These are phyloP conservation scores for Chernovozyma aurita DNA, from an alignment of 1,139 yeast species.

Conservation along the genomic window DNA sequence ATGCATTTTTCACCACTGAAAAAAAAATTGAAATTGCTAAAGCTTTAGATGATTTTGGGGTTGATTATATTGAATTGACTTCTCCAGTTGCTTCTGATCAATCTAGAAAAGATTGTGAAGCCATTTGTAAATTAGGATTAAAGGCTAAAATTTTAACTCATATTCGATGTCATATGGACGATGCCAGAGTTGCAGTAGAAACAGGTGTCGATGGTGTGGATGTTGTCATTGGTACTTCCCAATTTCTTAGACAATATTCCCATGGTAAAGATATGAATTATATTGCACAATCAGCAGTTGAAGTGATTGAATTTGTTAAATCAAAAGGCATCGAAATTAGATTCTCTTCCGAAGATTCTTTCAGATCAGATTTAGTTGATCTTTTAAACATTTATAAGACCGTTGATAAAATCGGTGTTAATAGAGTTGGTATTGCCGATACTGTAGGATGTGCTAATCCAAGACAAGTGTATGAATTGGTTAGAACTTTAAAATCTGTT, in stretches of 20 bases:
- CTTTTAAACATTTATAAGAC: slow-evolving; percentile 53
- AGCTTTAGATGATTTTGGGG: slow-evolving; percentile 57
- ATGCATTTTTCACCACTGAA: slow-evolving; percentile 52
- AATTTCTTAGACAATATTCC: slow-evolving; percentile 47
- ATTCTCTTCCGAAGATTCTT: slow-evolving; percentile 54
- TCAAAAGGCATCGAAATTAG: slow-evolving; percentile 55
- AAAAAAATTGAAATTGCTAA: slow-evolving; percentile 53
- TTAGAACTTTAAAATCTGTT: slow-evolving; percentile 53
- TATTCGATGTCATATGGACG: slow-evolving; percentile 59
- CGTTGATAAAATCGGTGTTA: slow-evolving; percentile 55
- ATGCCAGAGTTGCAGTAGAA: slow-evolving; percentile 54
- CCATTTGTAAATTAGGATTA: slow-evolving; percentile 53
- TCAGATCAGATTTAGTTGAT: slow-evolving; percentile 55
- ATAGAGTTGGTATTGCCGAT: slow-evolving; percentile 59
- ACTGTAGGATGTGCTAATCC: slow-evolving; percentile 62
- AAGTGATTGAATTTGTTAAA: slow-evolving; percentile 55
- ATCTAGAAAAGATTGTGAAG: slow-evolving; percentile 52
- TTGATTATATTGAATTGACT: slow-evolving; percentile 55
- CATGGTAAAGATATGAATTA: slow-evolving; percentile 56
- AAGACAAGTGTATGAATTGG: slow-evolving; percentile 56
- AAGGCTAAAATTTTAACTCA: slow-evolving; percentile 53
- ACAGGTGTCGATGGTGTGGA: slow-evolving; percentile 62
- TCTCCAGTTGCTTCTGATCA: slow-evolving; percentile 59
- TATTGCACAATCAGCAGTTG: slow-evolving; percentile 49
- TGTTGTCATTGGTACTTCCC: slow-evolving; percentile 56